Conservation (phyloP, 164 flowering plant species). For the Taxillus chinensis region DNA sequence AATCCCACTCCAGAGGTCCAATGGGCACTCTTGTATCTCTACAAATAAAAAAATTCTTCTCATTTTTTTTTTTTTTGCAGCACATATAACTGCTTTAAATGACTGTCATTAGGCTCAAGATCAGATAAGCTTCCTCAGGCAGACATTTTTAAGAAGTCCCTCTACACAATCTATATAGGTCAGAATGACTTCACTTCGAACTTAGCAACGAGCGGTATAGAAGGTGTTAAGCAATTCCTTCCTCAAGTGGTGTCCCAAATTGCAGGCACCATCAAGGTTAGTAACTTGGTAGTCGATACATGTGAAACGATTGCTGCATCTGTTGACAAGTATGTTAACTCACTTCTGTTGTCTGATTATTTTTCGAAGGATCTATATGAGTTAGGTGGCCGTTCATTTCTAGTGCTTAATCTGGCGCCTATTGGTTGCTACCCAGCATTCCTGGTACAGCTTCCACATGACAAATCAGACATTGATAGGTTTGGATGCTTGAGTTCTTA, state of each 20-base stretch:
- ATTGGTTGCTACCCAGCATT: slow-evolving; percentile 75
- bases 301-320: background rate
- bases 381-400: slow-evolving; percentile 61
- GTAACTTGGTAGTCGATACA: background rate
- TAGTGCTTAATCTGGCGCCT: slow-evolving; percentile 73
- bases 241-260: slow-evolving; percentile 66
- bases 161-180: slow-evolving; percentile 77
- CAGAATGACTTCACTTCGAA: slow-evolving; percentile 87
- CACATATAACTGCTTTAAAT: too few relatives aligned
- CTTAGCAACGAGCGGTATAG: slow-evolving; percentile 37
- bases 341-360: slow-evolving; percentile 12
- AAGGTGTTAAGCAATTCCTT: slow-evolving; percentile 43
- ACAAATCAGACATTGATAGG: slow-evolving; percentile 43
- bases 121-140: slow-evolving; percentile 34
- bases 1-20: slow-evolving; percentile 23
- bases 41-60: too few relatives aligned
- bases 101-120: slow-evolving; percentile 7
- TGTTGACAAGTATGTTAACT: background rate
- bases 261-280: slow-evolving; percentile 51
- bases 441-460: slow-evolving; percentile 43
- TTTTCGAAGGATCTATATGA: slow-evolving; percentile 29
- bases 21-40: slow-evolving; percentile 6
- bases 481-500: slow-evolving; percentile 67
- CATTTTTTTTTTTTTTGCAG: too few relatives aligned
- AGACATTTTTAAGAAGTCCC: slow-evolving; percentile 51